A percentile compares a stretch with the other conserved stretches of the same genome.
These are phyloP conservation scores for Annona cherimola DNA, from an alignment of 164 flowering plant species.

Conservation along the genomic window DNA sequence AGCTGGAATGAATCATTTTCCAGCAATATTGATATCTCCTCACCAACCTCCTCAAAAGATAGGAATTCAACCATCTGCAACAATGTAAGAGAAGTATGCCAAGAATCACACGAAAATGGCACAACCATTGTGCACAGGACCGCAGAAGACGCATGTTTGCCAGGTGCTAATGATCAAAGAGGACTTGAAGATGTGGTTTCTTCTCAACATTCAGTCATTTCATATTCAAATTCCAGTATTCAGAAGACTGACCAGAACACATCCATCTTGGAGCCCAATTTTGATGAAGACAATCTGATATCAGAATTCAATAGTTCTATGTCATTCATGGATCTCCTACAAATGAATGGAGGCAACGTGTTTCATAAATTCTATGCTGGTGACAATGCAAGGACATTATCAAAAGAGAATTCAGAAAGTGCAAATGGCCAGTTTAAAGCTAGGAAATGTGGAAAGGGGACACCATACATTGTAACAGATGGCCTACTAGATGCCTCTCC, in stretches of 20 bases:
- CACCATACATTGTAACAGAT: constrained; percentile 1
- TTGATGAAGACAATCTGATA: constrained; percentile 43
- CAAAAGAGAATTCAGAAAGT: constrained; percentile 14
- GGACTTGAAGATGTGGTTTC: constrained; percentile 40
- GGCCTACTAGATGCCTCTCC: constrained; percentile 4
- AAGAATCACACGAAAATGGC: constrained; percentile 8
- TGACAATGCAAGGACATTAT: constrained; percentile 13
- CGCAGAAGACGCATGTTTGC: constrained; percentile 17
- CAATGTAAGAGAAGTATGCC: constrained; percentile 3
- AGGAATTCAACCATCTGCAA: constrained; percentile 1
- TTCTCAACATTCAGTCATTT: constrained; percentile 22
- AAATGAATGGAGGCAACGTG: constrained; percentile 19
- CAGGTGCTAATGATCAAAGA: constrained; percentile 19
- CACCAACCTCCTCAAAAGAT: constrained; percentile 10
- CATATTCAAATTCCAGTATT: constrained; percentile 18
- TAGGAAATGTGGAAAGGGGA: constrained; percentile 1
- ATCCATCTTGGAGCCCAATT: constrained; percentile 51
- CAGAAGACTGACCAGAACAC: constrained; percentile 29
- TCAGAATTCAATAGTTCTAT: constrained; percentile 7
- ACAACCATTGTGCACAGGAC: constrained; percentile 7
- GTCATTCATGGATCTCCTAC: constrained; percentile 21
- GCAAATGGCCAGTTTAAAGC: constrained; percentile 14
- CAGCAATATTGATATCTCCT: constrained; percentile 7
- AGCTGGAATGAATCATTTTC: constrained; percentile 20
- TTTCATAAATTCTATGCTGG: constrained; percentile 23